Percentiles rank a stretch among this genome's conserved stretches.
Evolutionary conservation across 2,329 filamentous ascomycete genomes (phyloP).

Genomic region (Pseudovirgaria hyperparasitica): DNA sequence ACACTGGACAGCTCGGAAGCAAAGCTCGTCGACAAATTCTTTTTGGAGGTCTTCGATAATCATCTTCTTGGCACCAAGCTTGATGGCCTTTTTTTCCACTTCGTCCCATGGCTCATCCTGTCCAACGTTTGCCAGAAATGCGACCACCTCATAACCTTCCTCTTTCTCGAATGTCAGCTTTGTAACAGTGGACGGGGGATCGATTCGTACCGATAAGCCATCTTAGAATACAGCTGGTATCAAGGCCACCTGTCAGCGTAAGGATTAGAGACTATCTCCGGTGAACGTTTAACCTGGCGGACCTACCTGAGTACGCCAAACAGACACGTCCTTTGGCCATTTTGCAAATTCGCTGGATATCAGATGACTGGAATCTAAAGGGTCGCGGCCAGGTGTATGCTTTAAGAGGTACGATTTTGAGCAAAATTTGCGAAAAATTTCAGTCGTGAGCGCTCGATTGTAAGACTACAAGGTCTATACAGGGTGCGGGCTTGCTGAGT

Average conservation of each 20-base stretch:
- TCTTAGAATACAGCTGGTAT: constrained; percentile 41
- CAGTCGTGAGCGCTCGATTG: too few species aligned
- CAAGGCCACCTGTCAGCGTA: constrained; percentile 35
- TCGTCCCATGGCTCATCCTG: constrained; percentile 42
- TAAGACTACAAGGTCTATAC: too few species aligned
- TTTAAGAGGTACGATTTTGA: too few species aligned
- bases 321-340: constrained; percentile 34
- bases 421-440: too few species aligned
- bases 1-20: constrained; percentile 68
- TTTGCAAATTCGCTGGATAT: constrained; percentile 5
- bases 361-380: too few species aligned
- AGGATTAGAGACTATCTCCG: constrained; percentile 5
- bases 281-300: constrained; percentile 21
- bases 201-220: constrained; percentile 21
- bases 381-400: too few species aligned
- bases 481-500: too few species aligned
- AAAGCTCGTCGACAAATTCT: constrained; percentile 70
- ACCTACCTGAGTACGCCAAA: constrained; percentile 34
- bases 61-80: constrained; percentile 56
- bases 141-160: constrained; percentile 49
- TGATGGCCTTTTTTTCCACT: constrained; percentile 59
- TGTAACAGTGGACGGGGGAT: background rate
- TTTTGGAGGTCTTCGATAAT: constrained; percentile 51
- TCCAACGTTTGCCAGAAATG: constrained; percentile 44
- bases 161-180: constrained; percentile 19